A percentile compares a stretch with the other conserved stretches of the same genome.
phyloP scores from a whole-genome alignment of 257 asterid species.

The Scutellaria barbata region DNA sequence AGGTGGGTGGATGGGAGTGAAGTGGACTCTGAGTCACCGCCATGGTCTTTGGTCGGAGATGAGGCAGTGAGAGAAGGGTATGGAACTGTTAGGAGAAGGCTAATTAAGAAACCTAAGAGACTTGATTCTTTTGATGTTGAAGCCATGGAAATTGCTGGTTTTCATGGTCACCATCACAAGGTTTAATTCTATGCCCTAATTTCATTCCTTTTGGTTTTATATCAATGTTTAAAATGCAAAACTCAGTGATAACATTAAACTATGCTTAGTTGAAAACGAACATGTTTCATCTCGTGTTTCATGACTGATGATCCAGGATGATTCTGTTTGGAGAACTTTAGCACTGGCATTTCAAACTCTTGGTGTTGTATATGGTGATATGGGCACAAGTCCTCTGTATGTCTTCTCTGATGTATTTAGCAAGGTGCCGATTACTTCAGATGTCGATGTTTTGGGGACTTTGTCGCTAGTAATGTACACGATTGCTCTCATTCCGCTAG shows the following conservation, averaged over 20 bases:
- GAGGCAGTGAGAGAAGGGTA: constrained; percentile 57
- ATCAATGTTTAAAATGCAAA: too few species aligned
- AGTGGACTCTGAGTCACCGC: constrained; percentile 70
- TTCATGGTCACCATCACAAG: constrained; percentile 66
- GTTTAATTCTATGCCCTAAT: constrained; percentile 35
- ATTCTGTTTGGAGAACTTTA: constrained; percentile 65
- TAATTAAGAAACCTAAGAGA: constrained; percentile 76
- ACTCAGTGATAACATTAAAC: not conserved
- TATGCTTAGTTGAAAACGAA: too few species aligned
- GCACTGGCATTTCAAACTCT: constrained; percentile 93
- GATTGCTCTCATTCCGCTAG: constrained; percentile 80
- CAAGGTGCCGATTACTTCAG: constrained; percentile 84
- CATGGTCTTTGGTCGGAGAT: constrained; percentile 52
- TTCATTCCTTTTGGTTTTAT: not conserved
- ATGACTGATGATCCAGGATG: constrained; percentile 52
- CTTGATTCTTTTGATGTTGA: constrained; percentile 88
- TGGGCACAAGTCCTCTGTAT: constrained; percentile 96
- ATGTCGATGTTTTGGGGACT: constrained; percentile 85
- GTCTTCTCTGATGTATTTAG: constrained; percentile 88
- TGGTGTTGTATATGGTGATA: constrained; percentile 96
- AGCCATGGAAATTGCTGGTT: constrained; percentile 77
- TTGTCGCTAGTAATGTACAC: constrained; percentile 92
- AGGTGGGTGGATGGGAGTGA: constrained; percentile 99
- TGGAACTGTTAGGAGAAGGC: constrained; percentile 78
- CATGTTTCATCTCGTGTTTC: too few species aligned